Evolutionary conservation across 768 basidiomycete genomes (phyloP).

Genomic region (Russula vinacea): DNA sequence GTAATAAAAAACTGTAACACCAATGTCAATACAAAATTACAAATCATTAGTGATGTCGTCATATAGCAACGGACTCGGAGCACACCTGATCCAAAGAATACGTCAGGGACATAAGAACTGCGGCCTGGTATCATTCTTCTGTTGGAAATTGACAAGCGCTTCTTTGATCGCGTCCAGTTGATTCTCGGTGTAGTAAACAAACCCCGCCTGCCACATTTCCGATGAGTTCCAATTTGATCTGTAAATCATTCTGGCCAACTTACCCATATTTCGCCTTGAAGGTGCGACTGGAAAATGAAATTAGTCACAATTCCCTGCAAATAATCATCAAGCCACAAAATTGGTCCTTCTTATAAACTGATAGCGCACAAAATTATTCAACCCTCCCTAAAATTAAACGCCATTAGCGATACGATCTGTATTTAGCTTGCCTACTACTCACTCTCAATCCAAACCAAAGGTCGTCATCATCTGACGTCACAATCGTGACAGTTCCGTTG

Average conservation of each 20-base stretch:
- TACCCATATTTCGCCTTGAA: constrained; percentile 33
- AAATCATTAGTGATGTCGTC: too few species aligned
- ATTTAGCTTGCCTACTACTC: not conserved
- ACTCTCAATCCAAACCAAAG: constrained; percentile 21
- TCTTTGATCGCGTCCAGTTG: too few species aligned
- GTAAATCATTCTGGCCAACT: not conserved
- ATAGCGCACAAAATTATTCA: constrained; percentile 21
- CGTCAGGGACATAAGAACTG: too few species aligned
- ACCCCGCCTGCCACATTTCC: too few species aligned
- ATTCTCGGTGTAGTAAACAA: too few species aligned
- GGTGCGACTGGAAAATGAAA: constrained; percentile 28
- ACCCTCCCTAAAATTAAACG: constrained; percentile 10
- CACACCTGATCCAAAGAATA: too few species aligned
- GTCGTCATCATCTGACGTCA: not conserved
- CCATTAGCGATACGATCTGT: not conserved
- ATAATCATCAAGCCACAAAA: not conserved
- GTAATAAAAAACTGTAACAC: too few species aligned
- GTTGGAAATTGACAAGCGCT: too few species aligned
- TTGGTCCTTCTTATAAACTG: too few species aligned
- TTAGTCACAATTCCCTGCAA: constrained; percentile 20
- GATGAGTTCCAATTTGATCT: not conserved
- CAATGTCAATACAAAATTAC: too few species aligned
- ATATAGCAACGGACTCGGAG: too few species aligned
- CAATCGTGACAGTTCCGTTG: constrained; percentile 28
- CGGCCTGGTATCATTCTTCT: too few species aligned